Base-by-base conservation (phyloP, 2,329 filamentous ascomycete genomes). In the Parastagonospora nodorum region DNA sequence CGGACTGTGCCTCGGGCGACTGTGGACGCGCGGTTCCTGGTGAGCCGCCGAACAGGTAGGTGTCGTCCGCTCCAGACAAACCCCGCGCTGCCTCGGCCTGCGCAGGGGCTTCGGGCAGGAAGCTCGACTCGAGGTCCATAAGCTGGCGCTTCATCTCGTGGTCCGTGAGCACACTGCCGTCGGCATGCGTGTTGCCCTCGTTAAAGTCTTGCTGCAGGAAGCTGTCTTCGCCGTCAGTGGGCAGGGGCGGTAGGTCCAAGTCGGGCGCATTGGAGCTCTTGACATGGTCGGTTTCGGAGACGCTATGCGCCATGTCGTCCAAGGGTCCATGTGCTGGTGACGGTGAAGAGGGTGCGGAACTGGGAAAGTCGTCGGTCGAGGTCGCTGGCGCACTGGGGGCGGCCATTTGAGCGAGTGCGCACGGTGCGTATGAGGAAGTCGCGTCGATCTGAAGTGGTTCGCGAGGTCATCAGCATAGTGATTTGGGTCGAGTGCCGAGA, bases 51-150 rank as follows among this genome's bases (percentile, higher is more conserved):
- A 75, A 76, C 43, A 79, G 51, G 57, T 77, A 79, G 15, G 77
- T 80, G 53, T 80, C 77, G 61, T 80, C 77, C 9, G 61, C 71
- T 35, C 77, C 77, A 8, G 59, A 37, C 28, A 54, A 57, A 2
- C 53, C 61, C 32, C 68, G 64, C 5, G 60, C 40, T 19, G 59
- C 53, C 15, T 64, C 65, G 8, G 52, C 60, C 16, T 64, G 61
- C 6, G 69, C 57, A 2, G 80, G 80, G 2, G 77, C 74, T 39
- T 85, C 83, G 0, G 83, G 84, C 38, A 86, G 54, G 58, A 87
- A 86, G 62, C 83, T 86, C 3, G 84, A 86, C 65, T 86, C 84
- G 48, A 86, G 78, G 58, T 87, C 84, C 76, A 83, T 79, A 55
- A 87, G 67, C 56, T 81, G 81, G 50, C 79, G 76, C 57, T 80